Base-by-base conservation (phyloP, 805 yeast species). In the Metschnikowia borealis region DNA sequence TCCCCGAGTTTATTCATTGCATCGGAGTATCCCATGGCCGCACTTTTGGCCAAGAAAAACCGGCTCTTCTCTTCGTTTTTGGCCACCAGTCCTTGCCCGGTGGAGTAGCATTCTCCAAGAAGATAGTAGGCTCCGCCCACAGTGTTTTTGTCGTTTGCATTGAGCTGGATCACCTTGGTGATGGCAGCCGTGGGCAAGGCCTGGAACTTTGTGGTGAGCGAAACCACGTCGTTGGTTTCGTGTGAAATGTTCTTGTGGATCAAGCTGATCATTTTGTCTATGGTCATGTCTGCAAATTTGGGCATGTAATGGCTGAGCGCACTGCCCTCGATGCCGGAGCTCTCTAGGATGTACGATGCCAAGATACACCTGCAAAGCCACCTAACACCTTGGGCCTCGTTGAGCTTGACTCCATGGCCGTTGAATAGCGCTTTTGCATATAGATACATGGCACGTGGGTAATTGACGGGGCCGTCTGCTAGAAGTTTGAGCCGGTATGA, bases 1-100 rank as follows among this genome's bases (percentile, higher is more conserved):
- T 73, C 77, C 1, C 92, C 95, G 37, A 88, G 80, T 52, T 82
- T 81, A 23, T 81, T 70, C 83, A 85, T 80, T 0, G 90, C 84
- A 51, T 84, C 86, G 1, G 78, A 72, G 57, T 82, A 81, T 2
- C 92, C 94, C 62, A 83, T 65, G 7, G 83, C 71, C 0, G 83
- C 92, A 1, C 89, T 82, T 58, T 79, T 75, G 52, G 85, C 85
- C 44, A 85, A 67, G 55, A 80, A 79, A 52, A 73, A 73, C 29
- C 86, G 68, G 0, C 87, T 92, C 56, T 72, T 73, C 6, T 56
- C 51, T 58, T 83, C 87, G 57, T 84, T 82, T 51, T 75, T 74
- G 15, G 62, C 63, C 4, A 63, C 40, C 11, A 65, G 42, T 0
- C 89, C 90, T 74, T 79, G 6, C 85, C 88, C 57, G 78, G 74